Base-by-base conservation (phyloP, 1,284 basidiomycete species). In the Flammula alnicola region DNA sequence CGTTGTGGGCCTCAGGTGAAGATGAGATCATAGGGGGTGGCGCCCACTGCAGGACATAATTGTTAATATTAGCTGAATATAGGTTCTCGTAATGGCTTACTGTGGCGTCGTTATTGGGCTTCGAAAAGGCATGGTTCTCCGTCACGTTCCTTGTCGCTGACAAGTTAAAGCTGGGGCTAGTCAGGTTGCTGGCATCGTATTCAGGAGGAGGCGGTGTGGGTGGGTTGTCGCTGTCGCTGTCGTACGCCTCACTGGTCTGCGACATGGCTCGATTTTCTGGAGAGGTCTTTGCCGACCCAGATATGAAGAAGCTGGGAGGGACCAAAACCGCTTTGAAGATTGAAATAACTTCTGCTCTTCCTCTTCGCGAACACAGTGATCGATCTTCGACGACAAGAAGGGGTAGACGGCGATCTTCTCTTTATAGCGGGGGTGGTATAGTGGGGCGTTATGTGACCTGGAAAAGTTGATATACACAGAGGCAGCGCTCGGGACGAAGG, bases 101-200 rank as follows among this genome's bases (percentile, higher is more conserved):
- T 26, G 26, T 8, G n/a, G 33, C 11, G 5, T 20, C 35, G 29
- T 25, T 29, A 10, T 17, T 45, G 2, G 33, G 44, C 26, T 45
- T 45, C 12, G 44, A 14, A 5, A 37, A 36, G 12, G n/a, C n/a
- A n/a, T n/a, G 41, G 31, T 17, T 27, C 11, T 31, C 17, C 36
- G 36, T 36, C 43, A 35, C 16, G 20, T 29, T 17, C 4, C 22
- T 35, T 29, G 44, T 23, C 33, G 44, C 44, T 45, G 44, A 45
- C 44, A 36, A 17, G 14, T 45, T 20, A 25, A 45, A 45, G 11
- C 32, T 19, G n/a, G 25, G 12, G 10, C 35, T 35, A n/a, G 35
- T 10, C 44, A 45, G 36, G 17, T 37, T 30, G 35, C 12, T 45
- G 16, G 35, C 44, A 37, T 45, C 44, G 44, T 45, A 45, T 25